Conservation (phyloP, 345 rosid genomes). For the Syzygium aromaticum region DNA sequence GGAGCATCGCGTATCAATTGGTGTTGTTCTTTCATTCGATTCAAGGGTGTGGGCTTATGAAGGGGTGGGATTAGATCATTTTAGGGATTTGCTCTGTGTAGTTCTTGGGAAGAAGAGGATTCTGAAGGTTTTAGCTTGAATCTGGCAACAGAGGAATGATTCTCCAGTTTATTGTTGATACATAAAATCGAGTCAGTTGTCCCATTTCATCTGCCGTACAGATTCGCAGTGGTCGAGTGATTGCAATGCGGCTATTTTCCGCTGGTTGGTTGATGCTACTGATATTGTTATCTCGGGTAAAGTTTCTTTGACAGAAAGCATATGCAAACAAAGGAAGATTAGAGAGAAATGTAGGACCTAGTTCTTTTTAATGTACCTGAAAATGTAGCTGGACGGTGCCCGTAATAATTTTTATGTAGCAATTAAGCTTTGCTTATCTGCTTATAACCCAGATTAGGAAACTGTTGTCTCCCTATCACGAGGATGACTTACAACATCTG, state of each 20-base stretch:
- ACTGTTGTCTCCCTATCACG: not conserved
- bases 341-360: not conserved
- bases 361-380: not conserved
- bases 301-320: not conserved
- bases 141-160: not conserved
- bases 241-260: not conserved
- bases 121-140: not conserved
- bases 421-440: not conserved
- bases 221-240: not conserved
- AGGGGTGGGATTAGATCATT: not conserved
- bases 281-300: not conserved
- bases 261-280: not conserved
- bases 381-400: not conserved
- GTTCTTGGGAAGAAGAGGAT: not conserved
- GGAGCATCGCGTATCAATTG: not conserved
- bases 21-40: not conserved
- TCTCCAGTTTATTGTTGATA: too few relatives aligned
- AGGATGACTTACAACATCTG: not conserved
- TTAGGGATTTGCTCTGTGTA: not conserved
- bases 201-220: not conserved
- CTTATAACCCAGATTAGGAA: not conserved
- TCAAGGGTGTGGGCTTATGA: not conserved
- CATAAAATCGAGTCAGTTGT: not conserved
- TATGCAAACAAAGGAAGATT: not conserved
- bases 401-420: not conserved